Conservation (phyloP, 805 yeast species). For the Suhomyces kilbournensis region DNA sequence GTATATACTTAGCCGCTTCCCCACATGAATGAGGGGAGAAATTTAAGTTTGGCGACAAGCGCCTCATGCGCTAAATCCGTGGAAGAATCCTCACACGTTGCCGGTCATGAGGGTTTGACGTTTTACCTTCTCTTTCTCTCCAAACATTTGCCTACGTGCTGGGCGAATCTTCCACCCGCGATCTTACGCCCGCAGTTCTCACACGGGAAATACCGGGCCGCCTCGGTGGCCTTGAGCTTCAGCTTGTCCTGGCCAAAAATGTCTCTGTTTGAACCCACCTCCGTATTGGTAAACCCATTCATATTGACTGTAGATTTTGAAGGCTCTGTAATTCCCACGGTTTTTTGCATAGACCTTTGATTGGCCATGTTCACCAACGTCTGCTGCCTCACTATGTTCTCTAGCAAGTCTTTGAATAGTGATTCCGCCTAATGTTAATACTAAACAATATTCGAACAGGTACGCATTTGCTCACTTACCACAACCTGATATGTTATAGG, state of each 20-base stretch:
- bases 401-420: constrained; percentile 32
- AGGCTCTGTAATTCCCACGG: constrained; percentile 15
- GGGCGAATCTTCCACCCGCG: constrained; percentile 90
- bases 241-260: constrained; percentile 50
- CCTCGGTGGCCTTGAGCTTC: constrained; percentile 43
- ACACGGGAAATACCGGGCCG: constrained; percentile 67
- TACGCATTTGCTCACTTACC: constrained; percentile 13
- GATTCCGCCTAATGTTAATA: constrained; percentile 34
- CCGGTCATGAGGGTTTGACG: background rate
- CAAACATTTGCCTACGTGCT: constrained; percentile 85
- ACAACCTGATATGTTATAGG: constrained; percentile 19
- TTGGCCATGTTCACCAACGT: constrained; percentile 23
- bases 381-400: constrained; percentile 31
- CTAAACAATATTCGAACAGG: too few species aligned
- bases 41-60: too few species aligned
- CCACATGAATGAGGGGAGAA: too few species aligned
- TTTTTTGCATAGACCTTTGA: constrained; percentile 17
- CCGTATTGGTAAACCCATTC: constrained; percentile 7
- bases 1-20: too few species aligned
- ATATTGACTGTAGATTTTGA: background rate
- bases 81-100: background rate
- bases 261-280: constrained; percentile 29
- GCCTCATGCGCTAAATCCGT: background rate
- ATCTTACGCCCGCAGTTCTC: constrained; percentile 79
- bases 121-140: constrained; percentile 53